phyloP scores from a whole-genome alignment of 345 rosid species.

The Arabis alpina region DNA sequence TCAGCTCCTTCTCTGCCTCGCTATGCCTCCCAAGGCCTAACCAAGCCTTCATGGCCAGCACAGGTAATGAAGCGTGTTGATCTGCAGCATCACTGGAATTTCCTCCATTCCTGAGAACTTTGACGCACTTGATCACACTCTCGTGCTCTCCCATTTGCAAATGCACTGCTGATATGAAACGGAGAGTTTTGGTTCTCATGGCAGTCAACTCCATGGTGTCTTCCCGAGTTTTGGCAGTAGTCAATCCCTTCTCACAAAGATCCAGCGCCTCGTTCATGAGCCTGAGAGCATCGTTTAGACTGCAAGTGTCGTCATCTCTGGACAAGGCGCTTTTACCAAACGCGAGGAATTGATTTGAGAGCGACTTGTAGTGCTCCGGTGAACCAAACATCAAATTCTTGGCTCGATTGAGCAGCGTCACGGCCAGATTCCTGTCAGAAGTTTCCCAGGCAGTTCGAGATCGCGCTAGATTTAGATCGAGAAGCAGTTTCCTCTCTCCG shows the following conservation, averaged over 20 bases:
- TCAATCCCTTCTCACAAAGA: slow-evolving; percentile 74
- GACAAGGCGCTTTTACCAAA: slow-evolving; percentile 65
- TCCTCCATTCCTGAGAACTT: slow-evolving; percentile 70
- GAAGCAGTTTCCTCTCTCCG: slow-evolving; percentile 66
- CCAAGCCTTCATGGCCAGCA: slow-evolving; percentile 97
- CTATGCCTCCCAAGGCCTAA: slow-evolving; percentile 73
- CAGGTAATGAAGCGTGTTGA: slow-evolving; percentile 88
- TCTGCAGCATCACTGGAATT: slow-evolving; percentile 54
- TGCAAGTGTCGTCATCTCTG: slow-evolving; percentile 45
- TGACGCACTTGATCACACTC: slow-evolving; percentile 88
- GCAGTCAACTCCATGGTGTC: slow-evolving; percentile 60
- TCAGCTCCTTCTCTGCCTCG: slow-evolving; percentile 94
- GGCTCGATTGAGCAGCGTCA: slow-evolving; percentile 72
- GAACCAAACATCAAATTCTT: slow-evolving; percentile 69
- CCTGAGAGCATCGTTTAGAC: slow-evolving; percentile 68
- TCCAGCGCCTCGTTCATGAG: slow-evolving; percentile 85
- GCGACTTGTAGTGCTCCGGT: slow-evolving; percentile 63
- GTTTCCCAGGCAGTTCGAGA: slow-evolving; percentile 87
- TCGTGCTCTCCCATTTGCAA: slow-evolving; percentile 86
- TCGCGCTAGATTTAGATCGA: slow-evolving; percentile 84
- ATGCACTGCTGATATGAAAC: slow-evolving; percentile 89
- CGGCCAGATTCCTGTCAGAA: slow-evolving; percentile 72
- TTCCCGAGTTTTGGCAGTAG: slow-evolving; percentile 59
- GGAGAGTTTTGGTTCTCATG: slow-evolving; percentile 66
- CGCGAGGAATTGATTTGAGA: slow-evolving; percentile 69